Evolutionary conservation across 441 rosid species (phyloP).

Genomic region (Rhodomyrtus psidioides): DNA sequence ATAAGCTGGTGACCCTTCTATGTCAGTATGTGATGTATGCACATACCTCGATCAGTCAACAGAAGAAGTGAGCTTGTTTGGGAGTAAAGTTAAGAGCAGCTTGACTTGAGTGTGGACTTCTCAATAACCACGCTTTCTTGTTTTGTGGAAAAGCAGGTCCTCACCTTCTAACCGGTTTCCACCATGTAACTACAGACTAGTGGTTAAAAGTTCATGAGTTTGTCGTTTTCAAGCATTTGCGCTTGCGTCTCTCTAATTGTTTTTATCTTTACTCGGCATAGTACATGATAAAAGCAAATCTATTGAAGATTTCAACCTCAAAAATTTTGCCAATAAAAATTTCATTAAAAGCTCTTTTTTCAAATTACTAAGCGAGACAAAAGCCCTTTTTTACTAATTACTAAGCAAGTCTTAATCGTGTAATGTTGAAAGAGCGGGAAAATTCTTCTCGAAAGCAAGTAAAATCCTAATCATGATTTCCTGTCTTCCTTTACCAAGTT

Average conservation of each 20-base stretch:
- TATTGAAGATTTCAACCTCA: not conserved
- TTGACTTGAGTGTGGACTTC: not conserved
- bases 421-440: too few relatives aligned
- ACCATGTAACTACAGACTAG: not conserved
- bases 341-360: not conserved
- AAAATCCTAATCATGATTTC: too few relatives aligned
- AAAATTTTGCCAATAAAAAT: not conserved
- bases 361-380: too few relatives aligned
- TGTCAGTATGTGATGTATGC: not conserved
- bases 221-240: not conserved
- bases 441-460: too few relatives aligned
- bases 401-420: too few relatives aligned
- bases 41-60: not conserved
- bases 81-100: not conserved
- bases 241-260: not conserved
- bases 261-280: not conserved
- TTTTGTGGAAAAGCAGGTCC: not conserved
- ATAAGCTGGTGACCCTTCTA: not conserved
- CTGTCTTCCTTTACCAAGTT: too few relatives aligned
- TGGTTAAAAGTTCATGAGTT: not conserved
- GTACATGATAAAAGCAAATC: not conserved
- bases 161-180: not conserved
- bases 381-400: too few relatives aligned
- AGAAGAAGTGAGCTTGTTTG: not conserved
- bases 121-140: not conserved